These are phyloP conservation scores for Candida coquimbonensis DNA, from an alignment of 805 yeast genomes.

Conservation along the genomic window DNA sequence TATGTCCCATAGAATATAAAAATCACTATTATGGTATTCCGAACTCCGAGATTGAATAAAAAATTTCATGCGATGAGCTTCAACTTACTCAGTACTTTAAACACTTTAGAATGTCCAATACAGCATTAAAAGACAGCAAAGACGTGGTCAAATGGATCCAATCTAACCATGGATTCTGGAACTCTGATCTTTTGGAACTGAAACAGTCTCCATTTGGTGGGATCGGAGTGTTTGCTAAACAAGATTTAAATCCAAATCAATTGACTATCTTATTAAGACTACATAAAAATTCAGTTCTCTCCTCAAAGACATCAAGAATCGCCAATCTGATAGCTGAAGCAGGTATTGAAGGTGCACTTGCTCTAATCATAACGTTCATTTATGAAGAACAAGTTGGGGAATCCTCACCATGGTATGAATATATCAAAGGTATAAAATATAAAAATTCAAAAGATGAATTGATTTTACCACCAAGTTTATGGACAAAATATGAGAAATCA, in stretches of 20 bases:
- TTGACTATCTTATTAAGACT: conserved; percentile 40
- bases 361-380: conserved; percentile 59
- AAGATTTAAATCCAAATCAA: conserved; percentile 28
- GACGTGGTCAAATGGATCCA: conserved; percentile 42
- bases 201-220: conserved; percentile 53
- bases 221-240: conserved; percentile 61
- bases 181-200: conserved; percentile 37
- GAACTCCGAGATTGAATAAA: background rate
- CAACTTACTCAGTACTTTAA: background rate
- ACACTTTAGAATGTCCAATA: conserved; percentile 25
- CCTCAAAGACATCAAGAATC: conserved; percentile 52
- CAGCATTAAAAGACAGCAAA: conserved; percentile 19
- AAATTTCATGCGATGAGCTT: background rate
- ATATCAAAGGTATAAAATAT: conserved; percentile 44
- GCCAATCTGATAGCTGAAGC: conserved; percentile 62
- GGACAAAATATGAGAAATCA: conserved; percentile 46
- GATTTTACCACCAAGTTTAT: conserved; percentile 55
- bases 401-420: conserved; percentile 77
- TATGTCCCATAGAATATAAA: too few species aligned
- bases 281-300: conserved; percentile 53
- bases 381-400: conserved; percentile 57
- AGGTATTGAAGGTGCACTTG: conserved; percentile 55
- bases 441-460: conserved; percentile 25
- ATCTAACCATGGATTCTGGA: conserved; percentile 47
- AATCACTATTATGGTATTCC: too few species aligned